Conservation (phyloP, 768 basidiomycete genomes). For the Termitomyces sp. region DNA sequence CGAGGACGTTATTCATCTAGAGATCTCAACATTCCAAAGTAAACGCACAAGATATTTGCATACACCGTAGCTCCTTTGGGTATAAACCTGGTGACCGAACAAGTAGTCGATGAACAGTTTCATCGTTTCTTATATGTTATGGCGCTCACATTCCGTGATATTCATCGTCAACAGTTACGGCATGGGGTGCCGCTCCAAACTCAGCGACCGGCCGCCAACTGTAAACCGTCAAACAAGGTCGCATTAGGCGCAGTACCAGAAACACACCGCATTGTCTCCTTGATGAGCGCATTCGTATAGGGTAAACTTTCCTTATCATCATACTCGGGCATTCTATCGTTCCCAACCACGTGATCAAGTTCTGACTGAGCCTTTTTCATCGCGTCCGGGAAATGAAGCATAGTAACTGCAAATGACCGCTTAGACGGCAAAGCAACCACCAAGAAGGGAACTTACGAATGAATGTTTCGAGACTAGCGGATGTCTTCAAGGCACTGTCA, state of each 20-base stretch:
- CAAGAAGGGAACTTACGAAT: constrained; percentile 3
- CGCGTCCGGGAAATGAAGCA: constrained; percentile 32
- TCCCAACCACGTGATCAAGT: constrained; percentile 29
- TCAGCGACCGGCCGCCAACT: constrained; percentile 13
- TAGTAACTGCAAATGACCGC: constrained; percentile 22
- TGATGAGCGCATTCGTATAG: constrained; percentile 31
- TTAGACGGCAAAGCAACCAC: not conserved
- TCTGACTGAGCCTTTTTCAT: constrained; percentile 34
- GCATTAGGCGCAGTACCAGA: not conserved
- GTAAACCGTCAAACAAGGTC: not conserved
- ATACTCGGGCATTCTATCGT: constrained; percentile 33
- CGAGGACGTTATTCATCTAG: not conserved
- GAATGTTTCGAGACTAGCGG: constrained; percentile 3
- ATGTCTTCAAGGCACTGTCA: not conserved
- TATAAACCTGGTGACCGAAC: constrained; percentile 18
- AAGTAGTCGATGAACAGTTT: not conserved
- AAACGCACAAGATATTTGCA: constrained; percentile 27
- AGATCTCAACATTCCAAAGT: not conserved
- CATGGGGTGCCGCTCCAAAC: constrained; percentile 25
- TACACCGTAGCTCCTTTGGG: constrained; percentile 32
- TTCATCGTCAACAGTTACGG: constrained; percentile 30
- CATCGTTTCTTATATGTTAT: not conserved
- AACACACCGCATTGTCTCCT: constrained; percentile 28
- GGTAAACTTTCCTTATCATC: constrained; percentile 28
- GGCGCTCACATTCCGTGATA: constrained; percentile 27